Evolutionary conservation across 163 green algal species (phyloP).

Genomic region (Volvox carteri): DNA sequence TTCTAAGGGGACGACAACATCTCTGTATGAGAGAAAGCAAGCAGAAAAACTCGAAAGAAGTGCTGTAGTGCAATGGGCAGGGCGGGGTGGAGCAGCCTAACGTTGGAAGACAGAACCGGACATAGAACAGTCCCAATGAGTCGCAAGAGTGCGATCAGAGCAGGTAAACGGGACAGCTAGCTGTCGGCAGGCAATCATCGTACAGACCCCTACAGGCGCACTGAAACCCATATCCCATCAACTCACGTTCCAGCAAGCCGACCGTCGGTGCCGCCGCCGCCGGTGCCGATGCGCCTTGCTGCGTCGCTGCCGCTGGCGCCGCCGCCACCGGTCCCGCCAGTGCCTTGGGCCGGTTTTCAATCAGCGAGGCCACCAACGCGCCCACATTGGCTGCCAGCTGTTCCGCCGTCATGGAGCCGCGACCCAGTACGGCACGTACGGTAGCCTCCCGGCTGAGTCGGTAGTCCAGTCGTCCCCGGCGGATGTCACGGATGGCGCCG

Average conservation of each 20-base stretch:
- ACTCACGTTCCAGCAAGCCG: slow-evolving; percentile 12
- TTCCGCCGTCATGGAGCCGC: slow-evolving; percentile 5
- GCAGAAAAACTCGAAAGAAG: not conserved
- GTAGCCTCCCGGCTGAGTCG: slow-evolving; percentile 79
- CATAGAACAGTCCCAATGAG: too few species aligned
- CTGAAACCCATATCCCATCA: not conserved
- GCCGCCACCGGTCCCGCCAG: not conserved
- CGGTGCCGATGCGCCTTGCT: not conserved
- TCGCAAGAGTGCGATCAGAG: too few species aligned
- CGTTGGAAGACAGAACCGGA: too few species aligned
- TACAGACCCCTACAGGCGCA: not conserved
- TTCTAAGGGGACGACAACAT: too few species aligned
- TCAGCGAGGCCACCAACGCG: slow-evolving; percentile 69
- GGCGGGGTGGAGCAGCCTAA: too few species aligned
- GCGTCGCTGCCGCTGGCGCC: not conserved
- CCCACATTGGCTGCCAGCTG: slow-evolving; percentile 75
- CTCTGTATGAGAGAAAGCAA: not conserved
- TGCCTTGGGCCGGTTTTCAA: slow-evolving; percentile 77
- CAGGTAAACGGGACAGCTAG: not conserved
- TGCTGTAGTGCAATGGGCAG: not conserved
- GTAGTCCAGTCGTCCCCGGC: slow-evolving; percentile 84
- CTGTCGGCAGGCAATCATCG: not conserved
- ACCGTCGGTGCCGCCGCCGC: not conserved
- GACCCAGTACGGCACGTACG: slow-evolving; percentile 82
- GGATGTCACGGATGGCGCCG: slow-evolving; percentile 72